Evolutionary conservation across 129 eudicot genomes (phyloP).

Genomic region (Arctium minus): DNA sequence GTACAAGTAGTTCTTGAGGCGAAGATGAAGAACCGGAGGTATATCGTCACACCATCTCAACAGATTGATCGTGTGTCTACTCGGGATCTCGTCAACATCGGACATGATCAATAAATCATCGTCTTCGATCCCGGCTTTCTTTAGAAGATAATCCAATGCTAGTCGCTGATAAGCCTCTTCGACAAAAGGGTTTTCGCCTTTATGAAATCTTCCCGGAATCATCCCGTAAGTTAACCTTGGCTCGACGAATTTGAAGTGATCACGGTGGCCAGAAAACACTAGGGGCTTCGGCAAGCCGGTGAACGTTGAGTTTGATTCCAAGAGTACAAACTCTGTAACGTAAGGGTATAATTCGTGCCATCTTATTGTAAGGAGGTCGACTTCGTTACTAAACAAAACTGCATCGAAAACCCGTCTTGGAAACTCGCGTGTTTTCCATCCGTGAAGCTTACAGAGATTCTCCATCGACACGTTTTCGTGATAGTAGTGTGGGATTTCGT

Average conservation of each 20-base stretch:
- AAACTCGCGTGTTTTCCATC: conserved; percentile 81
- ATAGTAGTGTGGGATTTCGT: conserved; percentile 80
- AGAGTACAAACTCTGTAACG: conserved; percentile 73
- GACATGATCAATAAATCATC: conserved; percentile 90
- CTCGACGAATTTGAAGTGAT: conserved; percentile 66
- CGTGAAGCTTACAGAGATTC: conserved; percentile 81
- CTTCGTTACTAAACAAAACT: conserved; percentile 77
- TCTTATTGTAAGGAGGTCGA: conserved; percentile 67
- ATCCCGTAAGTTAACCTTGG: conserved; percentile 71
- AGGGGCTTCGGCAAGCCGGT: conserved; percentile 71
- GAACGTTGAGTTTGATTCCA: conserved; percentile 89
- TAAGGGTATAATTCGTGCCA: conserved; percentile 86
- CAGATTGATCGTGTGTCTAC: conserved; percentile 78
- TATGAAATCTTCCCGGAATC: conserved; percentile 59
- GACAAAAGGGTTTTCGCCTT: conserved; percentile 81
- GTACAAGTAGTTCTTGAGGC: conserved; percentile 66
- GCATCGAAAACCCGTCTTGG: conserved; percentile 94
- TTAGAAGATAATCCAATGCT: conserved; percentile 65
- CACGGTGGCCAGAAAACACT: conserved; percentile 52
- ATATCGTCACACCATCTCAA: conserved; percentile 88
- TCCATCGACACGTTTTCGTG: conserved; percentile 85
- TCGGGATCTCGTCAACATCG: conserved; percentile 88
- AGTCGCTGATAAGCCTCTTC: conserved; percentile 90
- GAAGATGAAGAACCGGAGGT: conserved; percentile 72
- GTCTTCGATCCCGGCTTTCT: conserved; percentile 78